Evolutionary conservation across 495 filamentous ascomycete genomes (phyloP), one percentile per base, ranked within the genome.

Genomic region (Neurospora terricola): DNA sequence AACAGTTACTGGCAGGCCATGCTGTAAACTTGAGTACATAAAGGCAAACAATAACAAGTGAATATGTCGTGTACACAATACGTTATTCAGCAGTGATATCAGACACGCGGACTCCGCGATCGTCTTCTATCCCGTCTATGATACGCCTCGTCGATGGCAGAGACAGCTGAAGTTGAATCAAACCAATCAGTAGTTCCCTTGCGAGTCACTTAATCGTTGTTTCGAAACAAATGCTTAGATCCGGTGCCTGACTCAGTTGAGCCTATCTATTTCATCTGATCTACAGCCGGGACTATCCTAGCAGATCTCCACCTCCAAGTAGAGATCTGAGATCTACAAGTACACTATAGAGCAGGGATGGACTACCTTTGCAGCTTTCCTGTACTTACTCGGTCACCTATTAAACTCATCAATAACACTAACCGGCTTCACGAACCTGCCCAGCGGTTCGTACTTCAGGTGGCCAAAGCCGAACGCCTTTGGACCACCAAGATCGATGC

Each of bases 341-440:
- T 39, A 69, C 62, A 27, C 37, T 30, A 21, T 14, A 7, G 14
- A 62, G 23, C 14, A 48, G 2, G n/a, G 37, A 18, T 10, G 38
- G n/a, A 16, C 36, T 9, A 18, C 39, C 11, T 27, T 12, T 12
- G 12, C 12, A 30, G 2, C 48, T 0, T 5, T 16, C 11, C 2
- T 30, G 23, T 27, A 2, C 54, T 34, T 18, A 62, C 14, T 62
- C 27, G 27, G 1, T 12, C 37, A 68, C 11, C 37, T 34, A 73
- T 82, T 74, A 70, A 81, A 88, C 73, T 89, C 85, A 39, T 87
- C 86, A 71, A 89, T 86, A 0, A 88, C 85, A 73, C 87, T 88
- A 9, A 72, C 74, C 2, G 86, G 86, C 76, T 84, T 83, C 5
- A 82, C 77, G 76, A 85, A 88, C 70, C 76, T 82, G 9, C 86